These are phyloP conservation scores for Alternaria rosae DNA, from an alignment of 2,329 filamentous ascomycete genomes.

Conservation along the genomic window DNA sequence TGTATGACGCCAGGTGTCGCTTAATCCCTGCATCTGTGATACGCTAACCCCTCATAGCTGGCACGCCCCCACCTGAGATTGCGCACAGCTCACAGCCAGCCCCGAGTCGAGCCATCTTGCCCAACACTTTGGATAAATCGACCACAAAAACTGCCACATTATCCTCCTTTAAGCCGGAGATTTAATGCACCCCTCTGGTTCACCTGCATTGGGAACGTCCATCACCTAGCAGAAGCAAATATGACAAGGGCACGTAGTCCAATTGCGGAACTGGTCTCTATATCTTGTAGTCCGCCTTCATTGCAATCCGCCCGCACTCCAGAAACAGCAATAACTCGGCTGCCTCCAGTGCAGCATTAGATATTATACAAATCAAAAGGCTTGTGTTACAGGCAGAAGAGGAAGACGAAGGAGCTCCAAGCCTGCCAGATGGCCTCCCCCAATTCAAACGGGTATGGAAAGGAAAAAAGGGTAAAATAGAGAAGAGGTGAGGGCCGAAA, in stretches of 20 bases:
- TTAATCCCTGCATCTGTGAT: conserved; percentile 1
- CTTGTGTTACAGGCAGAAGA: conserved; percentile 7
- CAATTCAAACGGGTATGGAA: conserved; percentile 20
- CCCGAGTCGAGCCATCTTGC: conserved; percentile 7
- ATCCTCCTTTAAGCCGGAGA: not conserved
- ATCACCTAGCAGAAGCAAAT: not conserved
- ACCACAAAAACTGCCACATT: conserved; percentile 3
- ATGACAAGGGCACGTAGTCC: not conserved
- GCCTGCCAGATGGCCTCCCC: conserved; percentile 12
- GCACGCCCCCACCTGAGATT: not conserved
- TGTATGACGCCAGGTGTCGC: conserved; percentile 21
- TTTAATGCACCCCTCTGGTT: conserved; percentile 3
- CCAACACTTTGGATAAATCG: conserved; percentile 5
- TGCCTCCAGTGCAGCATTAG: conserved; percentile 33
- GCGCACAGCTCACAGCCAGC: conserved; percentile 4
- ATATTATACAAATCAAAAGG: conserved; percentile 34
- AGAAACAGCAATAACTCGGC: conserved; percentile 6
- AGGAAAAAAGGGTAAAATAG: conserved; percentile 5
- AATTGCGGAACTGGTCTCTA: not conserved
- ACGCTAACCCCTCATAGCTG: not conserved
- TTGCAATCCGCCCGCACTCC: conserved; percentile 1
- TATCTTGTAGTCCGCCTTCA: conserved; percentile 8
- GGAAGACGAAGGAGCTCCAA: conserved; percentile 16
- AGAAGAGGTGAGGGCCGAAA: not conserved
- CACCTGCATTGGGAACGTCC: not conserved